These are phyloP conservation scores for Metarhizium rileyi DNA, from an alignment of 2,329 filamentous ascomycete species.

Conservation along the genomic window DNA sequence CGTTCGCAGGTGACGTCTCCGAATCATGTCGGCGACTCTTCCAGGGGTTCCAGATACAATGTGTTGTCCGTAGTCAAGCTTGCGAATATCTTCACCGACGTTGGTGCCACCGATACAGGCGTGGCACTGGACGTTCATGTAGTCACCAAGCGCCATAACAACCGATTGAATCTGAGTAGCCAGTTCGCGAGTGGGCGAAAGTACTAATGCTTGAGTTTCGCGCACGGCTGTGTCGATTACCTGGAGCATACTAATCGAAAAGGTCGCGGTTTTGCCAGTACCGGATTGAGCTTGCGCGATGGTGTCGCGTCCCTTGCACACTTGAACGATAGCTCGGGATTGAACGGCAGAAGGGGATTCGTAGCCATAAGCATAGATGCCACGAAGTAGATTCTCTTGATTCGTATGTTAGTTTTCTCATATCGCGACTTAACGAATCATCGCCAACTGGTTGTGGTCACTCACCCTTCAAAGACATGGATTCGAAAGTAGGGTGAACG, in stretches of 20 bases:
- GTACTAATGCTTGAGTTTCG: conserved; percentile 87
- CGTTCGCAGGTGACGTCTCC: conserved; percentile 45
- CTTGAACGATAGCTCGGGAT: conserved; percentile 94
- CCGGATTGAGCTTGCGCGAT: conserved; percentile 97
- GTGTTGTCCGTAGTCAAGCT: conserved; percentile 95
- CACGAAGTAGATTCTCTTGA: conserved; percentile 81
- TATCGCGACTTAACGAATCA: conserved; percentile 7
- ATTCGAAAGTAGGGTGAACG: conserved; percentile 86
- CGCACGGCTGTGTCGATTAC: conserved; percentile 89
- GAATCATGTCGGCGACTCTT: conserved; percentile 64
- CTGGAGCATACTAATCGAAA: conserved; percentile 92
- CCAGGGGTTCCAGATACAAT: conserved; percentile 97
- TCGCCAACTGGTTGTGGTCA: conserved; percentile 7
- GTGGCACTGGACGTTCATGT: conserved; percentile 99
- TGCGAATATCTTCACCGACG: conserved; percentile 93
- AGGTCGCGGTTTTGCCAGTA: conserved; percentile 93
- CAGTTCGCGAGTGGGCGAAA: conserved; percentile 92
- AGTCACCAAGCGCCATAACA: conserved; percentile 98
- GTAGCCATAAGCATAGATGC: conserved; percentile 97
- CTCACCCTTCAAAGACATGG: conserved; percentile 83
- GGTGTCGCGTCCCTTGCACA: conserved; percentile 97
- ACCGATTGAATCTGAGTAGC: conserved; percentile 98
- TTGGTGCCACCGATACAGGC: conserved; percentile 98
- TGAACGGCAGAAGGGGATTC: conserved; percentile 97
- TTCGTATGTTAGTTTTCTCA: neutral